Base-by-base conservation (phyloP, 805 yeast species). In the Sugiyamaella boreocaroliniensis region DNA sequence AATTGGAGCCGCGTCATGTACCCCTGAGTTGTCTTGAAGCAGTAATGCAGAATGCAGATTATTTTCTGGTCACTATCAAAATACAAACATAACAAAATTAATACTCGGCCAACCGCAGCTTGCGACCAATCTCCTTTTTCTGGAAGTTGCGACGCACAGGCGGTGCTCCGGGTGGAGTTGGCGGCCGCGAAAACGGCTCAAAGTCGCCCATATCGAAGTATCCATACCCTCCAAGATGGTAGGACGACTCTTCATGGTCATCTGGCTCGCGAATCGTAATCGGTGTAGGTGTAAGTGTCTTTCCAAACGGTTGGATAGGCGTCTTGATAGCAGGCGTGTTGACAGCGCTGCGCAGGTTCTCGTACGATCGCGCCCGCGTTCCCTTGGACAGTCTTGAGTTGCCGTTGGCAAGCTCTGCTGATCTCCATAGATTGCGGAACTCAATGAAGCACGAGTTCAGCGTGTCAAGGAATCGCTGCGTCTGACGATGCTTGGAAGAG, bases 401-500 rank as follows among this genome's bases (percentile, higher is more conserved):
- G 26, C 51, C 45, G 29, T 45, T 46, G 32, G 50, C 51, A n/a
- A 40, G 42, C 19, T 42, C 48, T 19, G 49, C 26, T 7, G 49
- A 26, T 42, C 45, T 42, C 63, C 71, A 63, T 73, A 76, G 58
- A 73, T 77, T 59, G 70, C 74, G 68, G 73, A 81, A 76, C 60
- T 82, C 92, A 61, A 73, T 71, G 55, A 79, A 75, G 58, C 79
- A 86, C 55, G 80, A 79, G 60, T 76, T 77, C 68, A 83, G 77
- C 22, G 88, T 87, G 62, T 78, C 85, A 62, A 79, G 73, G 60
- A 86, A 86, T 62, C 97, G 76, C 57, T 78, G 76, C 0, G 96
- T 88, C 71, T 89, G 97, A 52, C 97, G 77, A 68, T 85, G 90
- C 69, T 88, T 89, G 12, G 96, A 88, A 26, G 93, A 82, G 3